Percentiles rank a stretch among this genome's conserved stretches.
phyloP scores from a whole-genome alignment of 768 basidiomycete species.

The Calocybe gangraenosa region DNA sequence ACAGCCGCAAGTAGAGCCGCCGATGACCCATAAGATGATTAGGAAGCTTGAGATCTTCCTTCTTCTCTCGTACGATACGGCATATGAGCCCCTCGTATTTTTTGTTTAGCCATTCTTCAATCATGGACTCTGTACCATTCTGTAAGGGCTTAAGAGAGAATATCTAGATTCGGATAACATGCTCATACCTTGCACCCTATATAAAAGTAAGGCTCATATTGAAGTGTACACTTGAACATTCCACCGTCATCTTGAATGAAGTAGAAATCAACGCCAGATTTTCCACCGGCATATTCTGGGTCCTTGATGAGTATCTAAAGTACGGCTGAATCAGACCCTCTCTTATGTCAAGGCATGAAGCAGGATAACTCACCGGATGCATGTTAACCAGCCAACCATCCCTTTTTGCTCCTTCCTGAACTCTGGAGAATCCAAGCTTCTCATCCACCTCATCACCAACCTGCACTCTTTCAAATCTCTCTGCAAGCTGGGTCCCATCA shows the following conservation, averaged over 20 bases:
- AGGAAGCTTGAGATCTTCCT: constrained; percentile 92
- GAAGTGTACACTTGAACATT: constrained; percentile 92
- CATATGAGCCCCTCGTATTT: constrained; percentile 85
- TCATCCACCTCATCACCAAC: constrained; percentile 88
- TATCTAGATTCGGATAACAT: constrained; percentile 3
- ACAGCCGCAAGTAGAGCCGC: constrained; percentile 82
- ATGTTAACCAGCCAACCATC: constrained; percentile 98
- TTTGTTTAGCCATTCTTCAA: constrained; percentile 96
- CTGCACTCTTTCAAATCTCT: constrained; percentile 77
- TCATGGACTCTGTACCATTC: constrained; percentile 80
- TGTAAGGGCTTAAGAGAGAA: constrained; percentile 22
- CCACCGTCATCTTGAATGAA: constrained; percentile 97
- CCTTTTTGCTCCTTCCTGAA: constrained; percentile 71
- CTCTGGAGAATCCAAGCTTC: constrained; percentile 81
- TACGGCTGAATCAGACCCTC: not conserved
- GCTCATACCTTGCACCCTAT: constrained; percentile 83
- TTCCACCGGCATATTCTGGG: constrained; percentile 77
- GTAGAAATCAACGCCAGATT: constrained; percentile 91
- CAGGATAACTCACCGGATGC: constrained; percentile 73
- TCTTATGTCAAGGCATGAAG: not conserved
- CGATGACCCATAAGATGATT: constrained; percentile 97
- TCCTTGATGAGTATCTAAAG: constrained; percentile 82
- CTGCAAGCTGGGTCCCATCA: constrained; percentile 83
- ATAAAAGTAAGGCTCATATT: constrained; percentile 93
- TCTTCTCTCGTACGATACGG: constrained; percentile 75